phyloP scores from a whole-genome alignment of 192 early-diverging fungal genomes.

The Umbelopsis sp. region DNA sequence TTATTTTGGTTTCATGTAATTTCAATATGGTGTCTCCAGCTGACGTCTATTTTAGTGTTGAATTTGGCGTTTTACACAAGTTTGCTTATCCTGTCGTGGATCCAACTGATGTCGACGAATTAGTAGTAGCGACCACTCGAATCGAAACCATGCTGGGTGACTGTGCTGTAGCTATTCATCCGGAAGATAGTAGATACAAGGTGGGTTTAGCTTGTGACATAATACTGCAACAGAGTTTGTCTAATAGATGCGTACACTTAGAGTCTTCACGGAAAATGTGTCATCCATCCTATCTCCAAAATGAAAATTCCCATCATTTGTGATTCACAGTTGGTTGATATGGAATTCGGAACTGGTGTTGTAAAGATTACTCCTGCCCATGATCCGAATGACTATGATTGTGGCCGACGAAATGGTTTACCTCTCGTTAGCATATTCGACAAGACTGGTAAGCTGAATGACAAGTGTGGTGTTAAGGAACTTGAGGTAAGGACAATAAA shows the following conservation, averaged over 20 bases:
- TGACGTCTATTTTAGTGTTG: constrained; percentile 66
- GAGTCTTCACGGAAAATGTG: constrained; percentile 61
- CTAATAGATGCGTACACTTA: not conserved
- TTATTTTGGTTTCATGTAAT: not conserved
- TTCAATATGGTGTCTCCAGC: not conserved
- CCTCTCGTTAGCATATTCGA: constrained; percentile 85
- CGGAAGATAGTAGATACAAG: constrained; percentile 82
- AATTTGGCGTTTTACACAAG: constrained; percentile 91
- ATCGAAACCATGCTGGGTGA: constrained; percentile 99
- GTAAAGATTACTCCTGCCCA: constrained; percentile 98
- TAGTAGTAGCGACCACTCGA: constrained; percentile 95
- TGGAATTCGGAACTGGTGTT: constrained; percentile 92
- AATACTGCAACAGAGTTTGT: not conserved
- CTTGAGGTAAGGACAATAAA: constrained; percentile 50
- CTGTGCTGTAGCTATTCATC: constrained; percentile 91
- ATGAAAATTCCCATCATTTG: constrained; percentile 82
- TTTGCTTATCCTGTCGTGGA: constrained; percentile 87
- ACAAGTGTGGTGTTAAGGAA: constrained; percentile 61
- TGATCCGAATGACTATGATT: constrained; percentile 88
- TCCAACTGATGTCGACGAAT: constrained; percentile 50
- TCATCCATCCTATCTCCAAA: constrained; percentile 82
- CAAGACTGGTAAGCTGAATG: constrained; percentile 81
- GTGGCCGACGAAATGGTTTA: constrained; percentile 81
- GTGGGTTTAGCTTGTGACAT: constrained; percentile 28
- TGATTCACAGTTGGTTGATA: constrained; percentile 83